Percentiles rank a stretch among this genome's conserved stretches.
phyloP scores from a whole-genome alignment of 2,329 filamentous ascomycete species.

The Microsporum canis region DNA sequence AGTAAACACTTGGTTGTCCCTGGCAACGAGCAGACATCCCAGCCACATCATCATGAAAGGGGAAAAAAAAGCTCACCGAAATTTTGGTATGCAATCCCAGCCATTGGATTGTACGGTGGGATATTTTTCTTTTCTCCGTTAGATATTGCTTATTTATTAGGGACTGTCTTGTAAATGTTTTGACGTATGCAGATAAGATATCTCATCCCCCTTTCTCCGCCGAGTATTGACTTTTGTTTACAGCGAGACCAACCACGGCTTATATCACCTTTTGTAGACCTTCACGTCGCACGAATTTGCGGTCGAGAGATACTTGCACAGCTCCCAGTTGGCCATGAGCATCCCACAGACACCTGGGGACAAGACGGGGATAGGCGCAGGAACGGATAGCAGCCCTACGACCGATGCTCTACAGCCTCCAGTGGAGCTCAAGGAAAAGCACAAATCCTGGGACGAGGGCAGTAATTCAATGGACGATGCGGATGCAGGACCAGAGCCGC shows the following conservation, averaged over 20 bases:
- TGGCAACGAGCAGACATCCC: conserved; percentile 2
- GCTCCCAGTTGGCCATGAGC: neutral
- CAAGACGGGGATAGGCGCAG: neutral
- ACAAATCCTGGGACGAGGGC: neutral
- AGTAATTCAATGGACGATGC: neutral
- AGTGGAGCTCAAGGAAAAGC: neutral
- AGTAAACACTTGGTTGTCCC: conserved; percentile 4
- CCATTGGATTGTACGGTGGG: neutral
- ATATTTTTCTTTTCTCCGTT: neutral
- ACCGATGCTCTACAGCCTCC: neutral
- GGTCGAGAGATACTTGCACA: neutral
- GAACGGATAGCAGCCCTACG: neutral
- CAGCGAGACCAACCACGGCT: neutral
- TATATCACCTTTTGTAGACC: neutral
- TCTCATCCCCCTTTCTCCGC: neutral
- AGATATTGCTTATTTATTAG: neutral
- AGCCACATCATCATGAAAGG: neutral
- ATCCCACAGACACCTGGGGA: neutral
- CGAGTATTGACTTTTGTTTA: neutral
- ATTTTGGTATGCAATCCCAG: neutral
- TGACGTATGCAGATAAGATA: neutral
- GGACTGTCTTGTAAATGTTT: neutral
- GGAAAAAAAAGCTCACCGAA: neutral
- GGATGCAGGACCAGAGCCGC: neutral
- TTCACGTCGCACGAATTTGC: neutral